Evolutionary conservation across 2,329 filamentous ascomycete species (phyloP), one percentile per base, ranked within the genome.

Genomic region (Trichophaea hybrida): DNA sequence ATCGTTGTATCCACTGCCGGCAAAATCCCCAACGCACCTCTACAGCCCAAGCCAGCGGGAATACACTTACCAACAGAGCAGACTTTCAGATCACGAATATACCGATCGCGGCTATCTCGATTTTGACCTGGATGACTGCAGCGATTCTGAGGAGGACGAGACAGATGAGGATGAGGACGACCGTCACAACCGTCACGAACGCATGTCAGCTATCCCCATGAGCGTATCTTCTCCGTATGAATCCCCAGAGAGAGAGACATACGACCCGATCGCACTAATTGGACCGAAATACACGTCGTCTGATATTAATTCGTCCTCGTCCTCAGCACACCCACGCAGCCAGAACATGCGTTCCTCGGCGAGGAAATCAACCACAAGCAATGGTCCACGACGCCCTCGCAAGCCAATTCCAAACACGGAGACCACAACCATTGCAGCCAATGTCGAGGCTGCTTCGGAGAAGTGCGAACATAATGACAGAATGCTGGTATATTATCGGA

Each of bases 401-500:
- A 55, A 55, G 32, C 24, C 53, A 10, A 46, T 46, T 15, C 53
- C 53, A 10, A 6, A 15, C 10, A 37, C 55, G 4, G 55, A 40
- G 4, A 24, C 10, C n/a, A 17, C 17, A 37, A 17, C 12, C 24
- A 37, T 12, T 54, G 35, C 35, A 43, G n/a, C 34, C 51, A 50
- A 35, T 32, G 32, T 13, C 13, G 34, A 8, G 3, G 13, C 24
- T 15, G 32, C 55, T 43, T 24, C 8, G 7, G 55, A 48, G 7
- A 50, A 48, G 17, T 48, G 32, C 31, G 55, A 48, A 68, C 67
- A 57, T 4, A 60, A 55, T n/a, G 53, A 66, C 44, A 13, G 38
- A 24, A 15, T 62, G 43, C 57, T 66, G n/a, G 51, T 66, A 2
- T 50, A 49, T 34, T 61, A 58, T 52, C 60, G 64, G 15, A 38